Conservation (phyloP, 169 alveolate genomes). For the Plasmodium inui region DNA sequence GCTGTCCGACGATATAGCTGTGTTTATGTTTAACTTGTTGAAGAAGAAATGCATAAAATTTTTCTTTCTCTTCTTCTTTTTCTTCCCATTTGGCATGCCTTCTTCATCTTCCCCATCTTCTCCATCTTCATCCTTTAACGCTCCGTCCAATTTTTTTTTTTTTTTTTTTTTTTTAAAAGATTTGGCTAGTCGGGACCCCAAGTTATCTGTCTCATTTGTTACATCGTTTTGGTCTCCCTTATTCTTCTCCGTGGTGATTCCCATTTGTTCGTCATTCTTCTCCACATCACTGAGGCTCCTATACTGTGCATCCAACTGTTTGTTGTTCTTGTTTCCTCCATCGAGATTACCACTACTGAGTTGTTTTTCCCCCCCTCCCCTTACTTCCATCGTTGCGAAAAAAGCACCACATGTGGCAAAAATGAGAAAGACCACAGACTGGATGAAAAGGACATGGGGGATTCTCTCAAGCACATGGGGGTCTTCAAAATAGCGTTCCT, state of each 20-base stretch:
- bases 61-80: neutral
- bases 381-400: constrained; percentile 30
- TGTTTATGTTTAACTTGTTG: neutral
- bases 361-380: neutral
- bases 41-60: neutral
- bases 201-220: neutral
- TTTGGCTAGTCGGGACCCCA: constrained; percentile 13
- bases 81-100: neutral
- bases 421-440: constrained; percentile 20
- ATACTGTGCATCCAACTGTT: neutral
- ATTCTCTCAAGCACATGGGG: constrained; percentile 36
- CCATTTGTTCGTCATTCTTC: neutral
- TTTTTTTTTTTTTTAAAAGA: constrained; percentile 21
- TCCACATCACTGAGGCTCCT: neutral
- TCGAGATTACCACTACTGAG: neutral
- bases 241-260: neutral
- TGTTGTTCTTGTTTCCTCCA: neutral
- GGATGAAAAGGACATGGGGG: constrained; percentile 29
- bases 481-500: constrained; percentile 45
- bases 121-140: neutral
- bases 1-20: neutral
- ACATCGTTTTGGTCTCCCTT: neutral
- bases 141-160: constrained; percentile 1
- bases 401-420: constrained; percentile 31
- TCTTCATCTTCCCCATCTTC: neutral